Percentiles rank a stretch among this genome's conserved stretches.
phyloP scores from a whole-genome alignment of 2,329 filamentous ascomycete genomes.

The Claviceps africana region DNA sequence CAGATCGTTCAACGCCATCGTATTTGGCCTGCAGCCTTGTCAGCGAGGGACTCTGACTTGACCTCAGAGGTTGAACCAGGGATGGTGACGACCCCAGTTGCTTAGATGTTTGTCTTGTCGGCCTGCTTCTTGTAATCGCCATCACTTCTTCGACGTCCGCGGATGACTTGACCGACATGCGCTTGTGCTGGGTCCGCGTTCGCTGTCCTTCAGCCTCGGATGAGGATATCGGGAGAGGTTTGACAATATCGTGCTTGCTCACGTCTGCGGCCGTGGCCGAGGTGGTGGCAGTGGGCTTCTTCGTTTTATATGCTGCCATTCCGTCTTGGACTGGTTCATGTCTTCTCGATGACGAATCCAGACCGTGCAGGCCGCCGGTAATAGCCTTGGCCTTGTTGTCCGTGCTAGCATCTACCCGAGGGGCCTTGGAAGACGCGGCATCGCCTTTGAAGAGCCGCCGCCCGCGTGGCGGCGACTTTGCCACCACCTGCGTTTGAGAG shows the following conservation, averaged over 20 bases:
- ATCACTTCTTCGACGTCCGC: conserved; percentile 2
- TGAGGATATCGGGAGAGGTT: conserved; percentile 4
- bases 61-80: conserved; percentile 4
- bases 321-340: not conserved
- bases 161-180: not conserved
- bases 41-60: conserved; percentile 3
- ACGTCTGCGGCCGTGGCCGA: not conserved
- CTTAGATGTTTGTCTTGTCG: not conserved
- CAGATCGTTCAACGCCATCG: conserved; percentile 18
- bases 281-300: not conserved
- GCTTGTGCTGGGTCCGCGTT: not conserved
- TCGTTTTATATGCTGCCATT: not conserved
- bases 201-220: conserved; percentile 1
- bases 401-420: conserved; percentile 10
- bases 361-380: not conserved
- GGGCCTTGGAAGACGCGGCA: too few relatives aligned
- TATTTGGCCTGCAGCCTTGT: conserved; percentile 9
- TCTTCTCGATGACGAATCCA: not conserved
- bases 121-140: not conserved
- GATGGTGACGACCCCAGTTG: not conserved
- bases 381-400: not conserved
- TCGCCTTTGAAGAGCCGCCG: too few relatives aligned
- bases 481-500: not conserved
- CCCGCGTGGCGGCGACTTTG: not conserved
- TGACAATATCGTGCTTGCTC: not conserved